Conservation (phyloP, 176 grass and related monocot species). For the barley (Hordeum vulgare) region DNA sequence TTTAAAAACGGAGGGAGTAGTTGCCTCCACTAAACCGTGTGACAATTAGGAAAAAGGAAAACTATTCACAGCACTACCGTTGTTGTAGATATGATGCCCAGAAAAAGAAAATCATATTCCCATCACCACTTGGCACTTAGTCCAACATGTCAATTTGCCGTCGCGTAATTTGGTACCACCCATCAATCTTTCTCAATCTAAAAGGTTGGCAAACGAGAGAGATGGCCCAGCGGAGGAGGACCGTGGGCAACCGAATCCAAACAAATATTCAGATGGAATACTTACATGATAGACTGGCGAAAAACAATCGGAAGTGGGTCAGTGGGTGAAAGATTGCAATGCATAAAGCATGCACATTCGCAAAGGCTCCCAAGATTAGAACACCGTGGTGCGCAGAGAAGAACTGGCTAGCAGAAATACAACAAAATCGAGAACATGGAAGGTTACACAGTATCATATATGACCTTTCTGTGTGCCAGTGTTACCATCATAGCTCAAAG, state of each 20-base stretch:
- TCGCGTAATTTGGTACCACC: slow-evolving; percentile 18
- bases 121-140: slow-evolving; percentile 15
- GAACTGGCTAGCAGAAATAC: background rate
- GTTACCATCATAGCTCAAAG: background rate
- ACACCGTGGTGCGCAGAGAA: background rate
- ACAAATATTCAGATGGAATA: slow-evolving; percentile 16
- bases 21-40: background rate
- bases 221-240: background rate
- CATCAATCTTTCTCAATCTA: slow-evolving; percentile 29
- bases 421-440: background rate
- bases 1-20: too few relatives aligned
- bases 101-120: slow-evolving; percentile 9
- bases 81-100: background rate
- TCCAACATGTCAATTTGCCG: slow-evolving; percentile 16
- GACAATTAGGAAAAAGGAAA: background rate
- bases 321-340: background rate
- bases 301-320: background rate
- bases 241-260: slow-evolving; percentile 29
- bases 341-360: background rate
- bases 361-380: background rate
- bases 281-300: background rate
- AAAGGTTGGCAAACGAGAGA: slow-evolving; percentile 30
- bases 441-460: background rate
- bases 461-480: background rate
- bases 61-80: background rate